A percentile compares a stretch with the other conserved stretches of the same genome.
phyloP scores from a whole-genome alignment of 176 grass and related monocot species.

The Lolium rigidum region DNA sequence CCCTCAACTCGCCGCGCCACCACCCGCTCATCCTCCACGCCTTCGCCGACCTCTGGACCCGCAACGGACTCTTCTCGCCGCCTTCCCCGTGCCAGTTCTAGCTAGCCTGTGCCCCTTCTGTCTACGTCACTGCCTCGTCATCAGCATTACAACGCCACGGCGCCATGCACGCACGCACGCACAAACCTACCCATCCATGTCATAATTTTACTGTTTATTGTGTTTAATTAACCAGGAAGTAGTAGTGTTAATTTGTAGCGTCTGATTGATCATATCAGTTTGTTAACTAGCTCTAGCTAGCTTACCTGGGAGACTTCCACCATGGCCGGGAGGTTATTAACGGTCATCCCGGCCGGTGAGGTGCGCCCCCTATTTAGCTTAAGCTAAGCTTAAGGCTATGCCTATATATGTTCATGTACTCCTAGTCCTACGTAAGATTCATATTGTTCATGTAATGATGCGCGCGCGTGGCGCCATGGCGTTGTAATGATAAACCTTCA shows the following conservation, averaged over 20 bases:
- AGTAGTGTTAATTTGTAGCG: constrained; percentile 4
- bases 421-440: neutral
- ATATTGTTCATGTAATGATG: constrained; percentile 38
- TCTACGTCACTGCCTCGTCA: neutral
- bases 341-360: constrained; percentile 36
- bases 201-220: neutral
- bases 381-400: neutral
- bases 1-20: constrained; percentile 82
- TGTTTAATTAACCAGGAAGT: neutral
- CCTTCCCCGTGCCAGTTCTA: constrained; percentile 73
- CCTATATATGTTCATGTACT: constrained; percentile 28
- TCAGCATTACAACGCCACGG: neutral
- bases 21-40: constrained; percentile 93
- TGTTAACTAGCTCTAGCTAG: constrained; percentile 27
- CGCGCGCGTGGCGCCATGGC: constrained; percentile 28
- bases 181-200: neutral
- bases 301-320: neutral
- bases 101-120: neutral
- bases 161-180: constrained; percentile 35
- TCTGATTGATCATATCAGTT: neutral
- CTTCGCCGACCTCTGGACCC: constrained; percentile 94
- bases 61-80: constrained; percentile 70
- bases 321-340: constrained; percentile 38
- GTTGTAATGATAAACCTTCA: constrained; percentile 35
- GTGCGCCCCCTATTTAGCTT: constrained; percentile 8